These are phyloP conservation scores for Tolypocladium ovalisporum DNA, from an alignment of 2,329 filamentous ascomycete genomes.

Conservation along the genomic window DNA sequence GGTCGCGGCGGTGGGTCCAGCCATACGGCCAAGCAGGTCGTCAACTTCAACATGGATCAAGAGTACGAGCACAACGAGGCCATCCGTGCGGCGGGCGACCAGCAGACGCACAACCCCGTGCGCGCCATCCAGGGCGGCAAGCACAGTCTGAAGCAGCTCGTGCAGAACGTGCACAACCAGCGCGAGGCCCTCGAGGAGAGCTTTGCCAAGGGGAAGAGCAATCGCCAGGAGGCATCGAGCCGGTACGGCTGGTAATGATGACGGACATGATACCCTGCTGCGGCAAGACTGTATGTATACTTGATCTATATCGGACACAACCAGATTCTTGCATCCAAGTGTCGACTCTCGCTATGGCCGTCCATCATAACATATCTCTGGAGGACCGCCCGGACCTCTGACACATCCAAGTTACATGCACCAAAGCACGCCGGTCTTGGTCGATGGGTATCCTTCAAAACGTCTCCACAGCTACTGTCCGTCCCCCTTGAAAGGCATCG, in stretches of 20 bases:
- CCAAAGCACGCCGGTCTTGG: no score
- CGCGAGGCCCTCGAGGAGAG: constrained; percentile 84
- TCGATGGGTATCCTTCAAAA: constrained; percentile 26
- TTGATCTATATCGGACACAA: not conserved
- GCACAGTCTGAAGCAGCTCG: constrained; percentile 78
- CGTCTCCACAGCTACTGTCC: constrained; percentile 40
- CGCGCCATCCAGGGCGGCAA: constrained; percentile 74
- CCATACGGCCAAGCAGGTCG: constrained; percentile 43
- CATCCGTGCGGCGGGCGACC: constrained; percentile 57
- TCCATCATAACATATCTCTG: not conserved
- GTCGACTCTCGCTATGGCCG: not conserved
- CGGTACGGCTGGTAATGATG: constrained; percentile 63
- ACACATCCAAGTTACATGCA: not conserved
- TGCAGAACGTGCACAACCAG: constrained; percentile 72
- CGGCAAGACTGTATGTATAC: not conserved
- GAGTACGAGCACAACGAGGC: constrained; percentile 83
- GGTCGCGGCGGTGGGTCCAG: constrained; percentile 47
- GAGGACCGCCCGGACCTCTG: not conserved
- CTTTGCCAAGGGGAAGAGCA: constrained; percentile 70
- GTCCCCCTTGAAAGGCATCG: constrained; percentile 28
- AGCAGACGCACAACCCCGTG: constrained; percentile 70
- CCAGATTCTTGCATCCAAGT: not conserved
- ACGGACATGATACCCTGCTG: not conserved
- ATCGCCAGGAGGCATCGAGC: constrained; percentile 70
- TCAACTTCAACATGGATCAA: constrained; percentile 79